phyloP scores from a whole-genome alignment of 805 yeast genomes.

The Tetrapisispora phaffii region DNA sequence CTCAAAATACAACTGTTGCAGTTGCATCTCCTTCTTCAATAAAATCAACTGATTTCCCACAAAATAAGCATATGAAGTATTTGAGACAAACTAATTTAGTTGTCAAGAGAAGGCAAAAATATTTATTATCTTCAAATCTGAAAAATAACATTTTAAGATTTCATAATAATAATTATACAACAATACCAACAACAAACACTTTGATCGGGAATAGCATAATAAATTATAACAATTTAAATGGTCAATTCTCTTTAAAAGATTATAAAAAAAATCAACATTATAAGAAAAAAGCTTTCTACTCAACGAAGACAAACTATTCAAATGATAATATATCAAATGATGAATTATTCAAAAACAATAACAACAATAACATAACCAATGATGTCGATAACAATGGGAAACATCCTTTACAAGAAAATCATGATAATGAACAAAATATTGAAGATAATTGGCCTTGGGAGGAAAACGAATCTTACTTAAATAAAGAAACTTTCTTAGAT shows the following conservation, averaged over 20 bases:
- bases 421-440: not conserved
- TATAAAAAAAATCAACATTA: not conserved
- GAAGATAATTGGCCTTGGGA: constrained; percentile 19
- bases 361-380: not conserved
- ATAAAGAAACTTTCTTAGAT: constrained; percentile 24
- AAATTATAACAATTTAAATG: constrained; percentile 1
- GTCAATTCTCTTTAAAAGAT: not conserved
- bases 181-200: not conserved
- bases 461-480: constrained; percentile 25
- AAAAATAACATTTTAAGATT: constrained; percentile 1
- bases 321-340: constrained; percentile 1
- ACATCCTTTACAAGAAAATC: not conserved
- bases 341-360: not conserved
- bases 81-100: not conserved
- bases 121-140: constrained; percentile 3
- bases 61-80: too few species aligned
- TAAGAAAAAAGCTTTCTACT: not conserved
- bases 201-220: not conserved
- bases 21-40: not conserved
- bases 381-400: not conserved
- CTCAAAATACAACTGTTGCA: not conserved
- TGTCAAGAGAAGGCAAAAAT: constrained; percentile 1
- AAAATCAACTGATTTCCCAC: not conserved
- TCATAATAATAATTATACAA: not conserved
- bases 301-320: constrained; percentile 2